Conservation (phyloP, 768 basidiomycete genomes). For the Mycena chlorophos region DNA sequence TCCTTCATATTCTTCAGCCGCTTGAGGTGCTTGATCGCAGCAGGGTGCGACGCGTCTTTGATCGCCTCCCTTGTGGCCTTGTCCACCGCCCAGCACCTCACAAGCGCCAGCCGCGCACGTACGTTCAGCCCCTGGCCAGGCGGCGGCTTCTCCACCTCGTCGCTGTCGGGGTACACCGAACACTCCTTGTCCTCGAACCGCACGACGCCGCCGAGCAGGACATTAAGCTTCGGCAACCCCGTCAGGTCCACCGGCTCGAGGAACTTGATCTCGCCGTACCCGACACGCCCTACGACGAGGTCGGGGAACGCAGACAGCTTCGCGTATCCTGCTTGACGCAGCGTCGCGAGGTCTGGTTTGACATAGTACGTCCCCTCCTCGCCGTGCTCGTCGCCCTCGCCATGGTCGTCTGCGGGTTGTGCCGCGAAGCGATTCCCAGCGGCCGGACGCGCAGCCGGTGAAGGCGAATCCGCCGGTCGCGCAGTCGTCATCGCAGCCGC, state of each 20-base stretch:
- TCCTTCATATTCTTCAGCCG: constrained; percentile 82
- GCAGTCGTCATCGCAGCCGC: constrained; percentile 21
- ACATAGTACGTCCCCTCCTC: constrained; percentile 92
- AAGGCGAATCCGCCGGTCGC: constrained; percentile 36
- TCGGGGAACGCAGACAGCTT: constrained; percentile 72
- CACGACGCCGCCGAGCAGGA: constrained; percentile 83
- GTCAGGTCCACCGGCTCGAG: constrained; percentile 84
- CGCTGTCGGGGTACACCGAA: constrained; percentile 89
- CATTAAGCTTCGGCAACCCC: constrained; percentile 72
- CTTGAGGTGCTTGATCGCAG: constrained; percentile 71
- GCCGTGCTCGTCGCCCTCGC: constrained; percentile 37
- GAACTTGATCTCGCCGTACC: constrained; percentile 88
- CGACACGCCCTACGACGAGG: constrained; percentile 87
- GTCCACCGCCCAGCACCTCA: constrained; percentile 86
- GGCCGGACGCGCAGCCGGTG: constrained; percentile 33
- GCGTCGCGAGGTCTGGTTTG: constrained; percentile 71
- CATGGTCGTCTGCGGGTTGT: constrained; percentile 28
- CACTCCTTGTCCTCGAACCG: constrained; percentile 91
- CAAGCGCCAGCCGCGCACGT: constrained; percentile 70
- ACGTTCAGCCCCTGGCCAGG: constrained; percentile 89
- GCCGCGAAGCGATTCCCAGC: constrained; percentile 39
- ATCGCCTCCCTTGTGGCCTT: constrained; percentile 90
- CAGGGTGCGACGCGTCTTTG: constrained; percentile 75
- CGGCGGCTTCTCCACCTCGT: constrained; percentile 81
- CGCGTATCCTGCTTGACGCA: constrained; percentile 71